phyloP scores from a whole-genome alignment of 306 rosid species.

The Cercis canadensis region DNA sequence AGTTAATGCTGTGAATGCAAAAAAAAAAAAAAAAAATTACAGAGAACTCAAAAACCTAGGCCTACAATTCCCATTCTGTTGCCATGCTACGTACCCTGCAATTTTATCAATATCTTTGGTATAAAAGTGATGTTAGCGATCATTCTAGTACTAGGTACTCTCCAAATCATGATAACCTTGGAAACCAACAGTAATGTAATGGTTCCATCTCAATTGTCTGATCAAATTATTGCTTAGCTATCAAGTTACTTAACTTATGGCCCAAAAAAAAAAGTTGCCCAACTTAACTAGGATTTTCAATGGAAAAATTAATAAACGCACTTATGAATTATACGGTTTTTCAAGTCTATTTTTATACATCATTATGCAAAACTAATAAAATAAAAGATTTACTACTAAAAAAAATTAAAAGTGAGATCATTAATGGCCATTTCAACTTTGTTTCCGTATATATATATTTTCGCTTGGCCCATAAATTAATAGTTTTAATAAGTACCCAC shows the following conservation, averaged over 20 bases:
- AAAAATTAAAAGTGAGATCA: too few species aligned
- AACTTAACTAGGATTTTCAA: neutral
- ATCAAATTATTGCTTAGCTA: neutral
- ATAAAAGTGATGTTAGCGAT: neutral
- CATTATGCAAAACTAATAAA: neutral
- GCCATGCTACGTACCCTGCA: neutral
- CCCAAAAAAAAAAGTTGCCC: too few species aligned
- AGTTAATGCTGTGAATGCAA: too few species aligned
- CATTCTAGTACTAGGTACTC: neutral
- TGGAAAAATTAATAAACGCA: neutral
- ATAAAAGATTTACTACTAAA: too few species aligned
- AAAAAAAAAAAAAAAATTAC: too few species aligned
- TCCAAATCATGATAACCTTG: neutral
- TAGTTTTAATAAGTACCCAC: too few species aligned
- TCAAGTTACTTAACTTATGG: neutral
- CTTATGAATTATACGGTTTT: too few species aligned
- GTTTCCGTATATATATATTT: too few species aligned
- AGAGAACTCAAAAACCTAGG: neutral
- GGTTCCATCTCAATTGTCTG: neutral
- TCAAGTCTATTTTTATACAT: too few species aligned
- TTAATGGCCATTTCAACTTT: neutral
- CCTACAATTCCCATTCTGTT: neutral
- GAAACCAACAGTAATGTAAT: neutral
- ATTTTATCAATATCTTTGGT: neutral
- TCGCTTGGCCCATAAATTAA: too few species aligned